Evolutionary conservation across 2,329 filamentous ascomycete genomes (phyloP).

Genomic region (Paracoccidioides brasiliensis): DNA sequence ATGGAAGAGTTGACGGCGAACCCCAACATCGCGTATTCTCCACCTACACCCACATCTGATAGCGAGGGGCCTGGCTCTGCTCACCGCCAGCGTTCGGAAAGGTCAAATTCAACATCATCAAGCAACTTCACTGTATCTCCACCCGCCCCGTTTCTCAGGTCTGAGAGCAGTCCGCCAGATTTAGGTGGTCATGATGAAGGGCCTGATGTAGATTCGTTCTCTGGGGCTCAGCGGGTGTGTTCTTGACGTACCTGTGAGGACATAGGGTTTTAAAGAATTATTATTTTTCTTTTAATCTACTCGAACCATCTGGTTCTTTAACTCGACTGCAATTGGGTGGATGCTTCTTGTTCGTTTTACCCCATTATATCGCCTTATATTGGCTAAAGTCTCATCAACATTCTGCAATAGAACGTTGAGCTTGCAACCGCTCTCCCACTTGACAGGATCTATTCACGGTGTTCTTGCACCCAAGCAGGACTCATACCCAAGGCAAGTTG

Average conservation of each 20-base stretch:
- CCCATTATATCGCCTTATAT: too few species aligned
- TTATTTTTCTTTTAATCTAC: background rate
- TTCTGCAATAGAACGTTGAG: too few species aligned
- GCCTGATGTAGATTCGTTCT: background rate
- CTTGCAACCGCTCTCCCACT: too few species aligned
- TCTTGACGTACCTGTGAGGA: background rate
- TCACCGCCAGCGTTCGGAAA: slow-evolving; percentile 4
- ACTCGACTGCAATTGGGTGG: too few species aligned
- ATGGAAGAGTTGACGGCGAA: slow-evolving; percentile 12
- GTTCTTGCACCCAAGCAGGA: too few species aligned
- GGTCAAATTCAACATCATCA: slow-evolving; percentile 3
- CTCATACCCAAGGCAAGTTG: too few species aligned
- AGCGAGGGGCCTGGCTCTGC: slow-evolving; percentile 11
- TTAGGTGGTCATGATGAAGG: slow-evolving; percentile 1
- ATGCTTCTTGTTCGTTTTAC: too few species aligned
- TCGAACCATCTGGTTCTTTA: too few species aligned
- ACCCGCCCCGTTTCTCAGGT: background rate
- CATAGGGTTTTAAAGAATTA: background rate
- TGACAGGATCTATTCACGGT: too few species aligned
- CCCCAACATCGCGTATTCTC: slow-evolving; percentile 25
- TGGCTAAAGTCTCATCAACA: too few species aligned
- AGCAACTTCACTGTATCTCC: slow-evolving; percentile 1
- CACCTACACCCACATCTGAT: slow-evolving; percentile 25
- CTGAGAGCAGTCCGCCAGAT: slow-evolving; percentile 9
- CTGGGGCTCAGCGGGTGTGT: background rate